A percentile compares a stretch with the other conserved stretches of the same genome.
Evolutionary conservation across 495 filamentous ascomycete genomes (phyloP).

Genomic region (Xylaria bambusicola): DNA sequence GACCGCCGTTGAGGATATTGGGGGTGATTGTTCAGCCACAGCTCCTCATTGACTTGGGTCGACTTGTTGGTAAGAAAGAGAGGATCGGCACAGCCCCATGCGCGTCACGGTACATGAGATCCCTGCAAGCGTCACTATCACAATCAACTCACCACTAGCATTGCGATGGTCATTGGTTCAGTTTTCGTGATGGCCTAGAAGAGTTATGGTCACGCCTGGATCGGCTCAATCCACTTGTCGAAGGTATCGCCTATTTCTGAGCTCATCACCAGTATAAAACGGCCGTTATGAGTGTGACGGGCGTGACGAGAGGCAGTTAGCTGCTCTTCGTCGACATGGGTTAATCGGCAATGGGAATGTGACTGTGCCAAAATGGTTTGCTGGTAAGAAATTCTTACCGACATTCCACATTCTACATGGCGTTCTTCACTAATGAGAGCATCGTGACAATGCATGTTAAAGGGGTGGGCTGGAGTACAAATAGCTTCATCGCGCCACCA

Average conservation of each 20-base stretch:
- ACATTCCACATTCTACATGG: background rate
- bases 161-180: slow-evolving; percentile 1
- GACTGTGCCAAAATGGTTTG: background rate
- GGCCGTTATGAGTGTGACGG: slow-evolving; percentile 8
- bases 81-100: slow-evolving; percentile 11
- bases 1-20: background rate
- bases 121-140: slow-evolving; percentile 14
- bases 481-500: background rate
- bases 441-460: no score
- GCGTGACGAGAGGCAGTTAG: background rate
- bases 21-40: background rate
- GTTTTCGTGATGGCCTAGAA: background rate
- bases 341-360: background rate
- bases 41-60: background rate
- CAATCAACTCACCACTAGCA: background rate
- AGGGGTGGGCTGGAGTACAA: slow-evolving; percentile 1
- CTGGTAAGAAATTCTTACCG: no score
- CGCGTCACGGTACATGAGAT: background rate
- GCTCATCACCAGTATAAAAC: background rate
- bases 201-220: background rate
- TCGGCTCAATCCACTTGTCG: slow-evolving; percentile 10
- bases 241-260: background rate
- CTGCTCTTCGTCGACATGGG: background rate
- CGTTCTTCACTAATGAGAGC: background rate
- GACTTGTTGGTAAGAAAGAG: background rate